These are phyloP conservation scores for Zymoseptoria passerinii DNA, from an alignment of 2,329 filamentous ascomycete genomes.

Conservation along the genomic window DNA sequence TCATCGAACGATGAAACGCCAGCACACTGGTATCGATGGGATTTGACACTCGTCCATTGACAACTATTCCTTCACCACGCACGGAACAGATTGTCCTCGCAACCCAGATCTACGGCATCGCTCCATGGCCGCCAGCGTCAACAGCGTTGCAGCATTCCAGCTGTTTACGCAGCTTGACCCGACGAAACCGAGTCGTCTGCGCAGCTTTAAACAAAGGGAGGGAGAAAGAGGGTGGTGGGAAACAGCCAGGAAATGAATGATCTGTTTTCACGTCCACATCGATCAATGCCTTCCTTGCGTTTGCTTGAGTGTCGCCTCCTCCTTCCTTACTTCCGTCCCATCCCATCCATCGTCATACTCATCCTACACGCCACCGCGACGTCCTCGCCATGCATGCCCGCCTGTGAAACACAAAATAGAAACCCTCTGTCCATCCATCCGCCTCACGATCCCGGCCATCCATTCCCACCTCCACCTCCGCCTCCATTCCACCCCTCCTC, in stretches of 20 bases:
- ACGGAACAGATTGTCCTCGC: too few relatives aligned
- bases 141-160: too few relatives aligned
- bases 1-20: too few relatives aligned
- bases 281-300: neutral
- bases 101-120: too few relatives aligned
- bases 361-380: neutral
- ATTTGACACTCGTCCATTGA: too few relatives aligned
- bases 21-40: too few relatives aligned
- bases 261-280: neutral
- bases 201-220: too few relatives aligned
- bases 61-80: too few relatives aligned
- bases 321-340: neutral
- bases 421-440: neutral
- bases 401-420: neutral
- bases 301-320: neutral
- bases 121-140: too few relatives aligned
- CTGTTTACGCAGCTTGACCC: too few relatives aligned
- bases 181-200: too few relatives aligned
- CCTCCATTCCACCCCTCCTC: constrained; percentile 63
- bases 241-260: neutral
- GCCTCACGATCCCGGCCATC: constrained; percentile 15
- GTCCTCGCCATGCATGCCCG: neutral
- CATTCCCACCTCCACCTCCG: constrained; percentile 10
- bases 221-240: too few relatives aligned
- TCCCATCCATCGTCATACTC: neutral